These are phyloP conservation scores for Chalciporus sphaerocephalus DNA, from an alignment of 768 basidiomycete species.

Conservation along the genomic window DNA sequence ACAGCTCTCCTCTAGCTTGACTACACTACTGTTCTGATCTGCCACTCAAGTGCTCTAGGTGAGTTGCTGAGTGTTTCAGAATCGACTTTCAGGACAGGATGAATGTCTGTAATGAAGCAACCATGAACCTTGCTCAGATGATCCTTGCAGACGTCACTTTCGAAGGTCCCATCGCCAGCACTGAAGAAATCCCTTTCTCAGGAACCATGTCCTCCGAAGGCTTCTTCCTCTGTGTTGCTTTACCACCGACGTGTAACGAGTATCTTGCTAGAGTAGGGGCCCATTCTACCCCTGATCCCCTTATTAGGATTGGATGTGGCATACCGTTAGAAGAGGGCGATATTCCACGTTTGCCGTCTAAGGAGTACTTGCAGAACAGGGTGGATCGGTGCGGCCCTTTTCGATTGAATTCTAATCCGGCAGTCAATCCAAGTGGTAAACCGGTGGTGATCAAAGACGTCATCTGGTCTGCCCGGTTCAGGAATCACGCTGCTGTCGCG, in stretches of 20 bases:
- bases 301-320: slow-evolving; percentile 42
- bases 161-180: slow-evolving; percentile 23
- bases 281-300: not conserved
- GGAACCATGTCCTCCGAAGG: slow-evolving; percentile 26
- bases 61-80: slow-evolving; percentile 41
- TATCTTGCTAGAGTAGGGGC: slow-evolving; percentile 10
- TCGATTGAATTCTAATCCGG: slow-evolving; percentile 31
- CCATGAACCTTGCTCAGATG: slow-evolving; percentile 37
- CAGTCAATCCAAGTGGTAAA: slow-evolving; percentile 24
- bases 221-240: slow-evolving; percentile 35
- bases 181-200: slow-evolving; percentile 17
- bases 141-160: slow-evolving; percentile 46
- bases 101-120: slow-evolving; percentile 17
- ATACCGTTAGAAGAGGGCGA: slow-evolving; percentile 34
- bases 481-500: slow-evolving; percentile 40
- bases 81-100: slow-evolving; percentile 45
- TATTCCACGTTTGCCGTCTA: slow-evolving; percentile 35
- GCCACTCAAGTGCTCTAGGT: too few relatives aligned
- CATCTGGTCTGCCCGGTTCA: slow-evolving; percentile 44
- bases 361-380: slow-evolving; percentile 41
- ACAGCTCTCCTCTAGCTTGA: too few relatives aligned
- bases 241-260: slow-evolving; percentile 30
- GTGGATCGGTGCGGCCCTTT: slow-evolving; percentile 37
- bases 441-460: slow-evolving; percentile 32
- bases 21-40: too few relatives aligned